These are phyloP conservation scores for Rhytidiadelphus loreus DNA, from an alignment of 225 moss, liverwort and hornwort genomes.

Conservation along the genomic window DNA sequence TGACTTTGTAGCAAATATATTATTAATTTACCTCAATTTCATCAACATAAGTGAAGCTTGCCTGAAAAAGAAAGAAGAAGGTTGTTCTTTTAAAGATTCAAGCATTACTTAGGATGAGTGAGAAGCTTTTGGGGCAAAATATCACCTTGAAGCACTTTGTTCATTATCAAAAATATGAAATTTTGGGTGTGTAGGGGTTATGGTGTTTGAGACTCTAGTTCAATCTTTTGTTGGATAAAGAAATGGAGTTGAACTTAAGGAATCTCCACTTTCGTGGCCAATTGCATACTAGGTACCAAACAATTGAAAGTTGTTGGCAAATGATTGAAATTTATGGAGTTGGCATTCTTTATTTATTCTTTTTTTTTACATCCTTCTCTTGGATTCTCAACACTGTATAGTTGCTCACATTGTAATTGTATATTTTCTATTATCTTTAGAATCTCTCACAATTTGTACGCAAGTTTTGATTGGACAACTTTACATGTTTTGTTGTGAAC, in stretches of 20 bases:
- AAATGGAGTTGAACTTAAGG: background rate
- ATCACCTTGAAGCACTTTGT: background rate
- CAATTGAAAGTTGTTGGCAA: background rate
- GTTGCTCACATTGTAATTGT: background rate
- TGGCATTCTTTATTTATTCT: too few species aligned
- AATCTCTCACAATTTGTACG: background rate
- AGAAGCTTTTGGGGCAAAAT: background rate
- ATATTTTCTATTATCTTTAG: too few species aligned
- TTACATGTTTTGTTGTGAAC: background rate
- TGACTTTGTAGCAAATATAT: background rate
- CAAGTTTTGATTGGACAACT: background rate
- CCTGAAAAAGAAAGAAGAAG: background rate
- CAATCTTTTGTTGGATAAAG: background rate
- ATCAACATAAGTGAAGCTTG: background rate
- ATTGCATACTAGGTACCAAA: background rate
- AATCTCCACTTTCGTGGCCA: too few species aligned
- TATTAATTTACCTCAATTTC: background rate
- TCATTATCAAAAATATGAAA: background rate
- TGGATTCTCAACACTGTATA: background rate
- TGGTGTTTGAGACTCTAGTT: background rate
- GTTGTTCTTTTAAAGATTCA: background rate
- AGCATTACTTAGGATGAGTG: background rate
- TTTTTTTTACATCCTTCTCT: background rate
- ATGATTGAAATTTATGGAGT: background rate
- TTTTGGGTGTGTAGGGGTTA: fast-evolving